Base-by-base conservation (phyloP, 352 stramenopile species). In the Elongisporangium prolatum region DNA sequence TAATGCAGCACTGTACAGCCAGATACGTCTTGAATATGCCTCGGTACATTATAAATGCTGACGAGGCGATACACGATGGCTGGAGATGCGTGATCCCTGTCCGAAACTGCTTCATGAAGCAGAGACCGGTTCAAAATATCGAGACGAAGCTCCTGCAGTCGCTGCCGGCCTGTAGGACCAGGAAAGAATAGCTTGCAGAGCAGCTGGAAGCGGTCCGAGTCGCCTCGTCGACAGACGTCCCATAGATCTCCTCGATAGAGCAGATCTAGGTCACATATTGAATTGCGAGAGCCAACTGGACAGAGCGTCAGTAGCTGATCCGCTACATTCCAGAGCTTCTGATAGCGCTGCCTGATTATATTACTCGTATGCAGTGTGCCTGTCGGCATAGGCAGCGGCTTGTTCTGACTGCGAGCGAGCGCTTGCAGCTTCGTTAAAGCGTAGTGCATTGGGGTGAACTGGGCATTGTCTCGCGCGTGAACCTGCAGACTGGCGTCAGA, bases 31-130 rank as follows among this genome's bases (percentile, higher is more conserved):
- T 75, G 68, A 1, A 47, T 17, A 10, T 56, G 16, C 3, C 58
- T 17, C 2, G 64, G 1, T 2, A 71, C 10, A 4, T 20, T 18
- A 2, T 66, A 44, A 9, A 51, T 68, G 3, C 62, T 63, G n/a
- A 80, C n/a, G 13, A 86, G 50, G 50, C 63, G 82, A 54, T 61
- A 40, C 0, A 74, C 56, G 53, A 75, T 22, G 11, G 28, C 28
- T 40, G 28, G 28, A 2, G 37, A 11, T 4, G 74, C 2, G 3
- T 80, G 67, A 10, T 61, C 48, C 7, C 50, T 54, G 47, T 71
- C 61, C 54, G 76, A 86, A 40, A 40, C 28, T 0, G 78, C 80
- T 65, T 91, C 78, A 37, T 89, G 80, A 7, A 91, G 57, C n/a
- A 88, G 48, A 16, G 80, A 77, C 21, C 65, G 58, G 21, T 61